A percentile compares a stretch with the other conserved stretches of the same genome.
phyloP scores from a whole-genome alignment of 225 moss, liverwort and hornwort species.

The Ulota crispa region DNA sequence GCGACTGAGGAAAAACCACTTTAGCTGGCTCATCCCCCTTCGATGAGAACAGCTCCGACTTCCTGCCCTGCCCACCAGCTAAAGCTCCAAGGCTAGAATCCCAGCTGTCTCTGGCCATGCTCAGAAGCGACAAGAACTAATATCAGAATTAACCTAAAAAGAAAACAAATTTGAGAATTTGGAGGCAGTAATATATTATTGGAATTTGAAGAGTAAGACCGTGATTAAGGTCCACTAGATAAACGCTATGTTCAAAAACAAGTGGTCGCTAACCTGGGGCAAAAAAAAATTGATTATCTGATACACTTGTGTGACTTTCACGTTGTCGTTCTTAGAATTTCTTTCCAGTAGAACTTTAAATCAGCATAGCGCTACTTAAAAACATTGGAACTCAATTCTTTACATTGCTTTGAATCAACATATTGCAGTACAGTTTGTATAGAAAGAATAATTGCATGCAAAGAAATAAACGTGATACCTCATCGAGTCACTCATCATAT shows the following conservation, averaged over 20 bases:
- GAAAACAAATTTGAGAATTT: not conserved
- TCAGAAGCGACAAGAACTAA: not conserved
- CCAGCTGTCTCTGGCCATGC: slow-evolving; percentile 59
- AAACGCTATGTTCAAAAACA: not conserved
- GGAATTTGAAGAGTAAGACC: not conserved
- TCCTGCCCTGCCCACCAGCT: slow-evolving; percentile 72
- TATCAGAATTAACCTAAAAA: not conserved
- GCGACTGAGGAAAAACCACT: slow-evolving; percentile 68
- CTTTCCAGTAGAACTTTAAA: not conserved
- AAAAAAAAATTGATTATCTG: too few species aligned
- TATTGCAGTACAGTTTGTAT: not conserved
- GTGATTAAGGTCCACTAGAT: not conserved
- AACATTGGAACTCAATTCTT: too few species aligned
- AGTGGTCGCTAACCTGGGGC: too few species aligned
- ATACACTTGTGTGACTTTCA: not conserved
- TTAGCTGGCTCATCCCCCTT: slow-evolving; percentile 79
- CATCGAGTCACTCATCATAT: slow-evolving; percentile 92
- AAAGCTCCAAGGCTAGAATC: slow-evolving; percentile 75
- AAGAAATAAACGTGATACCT: slow-evolving; percentile 42
- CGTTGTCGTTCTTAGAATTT: too few species aligned
- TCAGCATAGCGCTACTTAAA: not conserved
- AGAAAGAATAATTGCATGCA: not conserved
- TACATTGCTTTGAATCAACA: not conserved
- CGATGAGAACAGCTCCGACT: slow-evolving; percentile 83
- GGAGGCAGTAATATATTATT: not conserved